Evolutionary conservation across 192 early-diverging fungal genomes (phyloP), one percentile per base, ranked within the genome.

Genomic region (Phlyctochytrium bullatum): DNA sequence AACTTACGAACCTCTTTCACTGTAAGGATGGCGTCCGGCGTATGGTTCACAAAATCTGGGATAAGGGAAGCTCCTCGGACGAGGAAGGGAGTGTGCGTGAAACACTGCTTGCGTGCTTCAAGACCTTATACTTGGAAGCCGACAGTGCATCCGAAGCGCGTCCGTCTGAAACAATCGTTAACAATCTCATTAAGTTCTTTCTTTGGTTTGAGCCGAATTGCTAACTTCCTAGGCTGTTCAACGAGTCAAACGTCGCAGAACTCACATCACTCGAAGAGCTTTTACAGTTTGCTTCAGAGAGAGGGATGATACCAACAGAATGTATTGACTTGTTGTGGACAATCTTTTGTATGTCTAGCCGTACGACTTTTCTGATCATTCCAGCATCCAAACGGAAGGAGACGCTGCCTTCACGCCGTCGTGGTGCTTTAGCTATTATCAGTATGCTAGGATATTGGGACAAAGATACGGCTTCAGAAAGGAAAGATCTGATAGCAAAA

Each of bases 11-110:
- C n/a, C 52, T 51, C 35, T 20, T 47, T 20, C 32, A 71, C 53
- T 61, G 1, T 64, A 6, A 92, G 82, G 90, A 88, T 28, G 97
- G 96, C 34, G 88, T 98, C 58, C 83, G 88, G 40, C 88, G 86
- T 67, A 99, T 99, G 96, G 83, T 95, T 12, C 96, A 98, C 73
- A 90, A 98, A 52, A 90, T 99, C 24, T 99, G 86, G 86, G 81
- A 83, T 51, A 86, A 84, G 62, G 68, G 74, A 31, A 70, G 68
- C 17, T 72, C 76, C 33, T 68, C 72, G 10, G 76, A 81, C 47
- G 69, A 71, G 33, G 67, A 68, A 12, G 67, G 76, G 6, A 80
- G 79, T 61, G 64, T 85, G n/a, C 53, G 79, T 31, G 78, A 83
- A 16, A 75, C 92, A 61, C 75, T 97, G 34, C 72, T 97, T 20